Evolutionary conservation across 1,284 basidiomycete species (phyloP).

Genomic region (Fomitopsis palustris): DNA sequence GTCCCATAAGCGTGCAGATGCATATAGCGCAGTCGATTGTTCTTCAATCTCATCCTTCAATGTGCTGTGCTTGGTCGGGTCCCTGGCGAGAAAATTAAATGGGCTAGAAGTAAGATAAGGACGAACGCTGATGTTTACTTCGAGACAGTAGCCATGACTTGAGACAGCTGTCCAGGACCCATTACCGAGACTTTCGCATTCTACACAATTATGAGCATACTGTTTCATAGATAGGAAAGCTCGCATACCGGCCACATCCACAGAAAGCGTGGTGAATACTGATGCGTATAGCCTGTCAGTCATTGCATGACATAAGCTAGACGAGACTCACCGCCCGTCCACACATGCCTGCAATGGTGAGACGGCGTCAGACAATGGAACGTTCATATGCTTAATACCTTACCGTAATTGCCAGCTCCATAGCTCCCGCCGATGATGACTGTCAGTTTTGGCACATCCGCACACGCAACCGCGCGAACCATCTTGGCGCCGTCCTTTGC

Average conservation of each 20-base stretch:
- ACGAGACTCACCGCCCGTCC: conserved; percentile 69
- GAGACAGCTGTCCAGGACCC: conserved; percentile 90
- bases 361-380: neutral
- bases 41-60: conserved; percentile 82
- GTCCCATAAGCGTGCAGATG: conserved; percentile 90
- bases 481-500: conserved; percentile 98
- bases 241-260: conserved; percentile 91
- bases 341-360: conserved; percentile 64
- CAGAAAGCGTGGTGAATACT: conserved; percentile 92
- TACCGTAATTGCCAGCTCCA: conserved; percentile 93
- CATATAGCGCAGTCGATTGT: conserved; percentile 85
- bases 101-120: neutral
- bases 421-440: conserved; percentile 95
- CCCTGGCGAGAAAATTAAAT: conserved; percentile 38
- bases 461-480: conserved; percentile 94
- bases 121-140: conserved; percentile 43
- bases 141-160: conserved; percentile 90
- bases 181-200: conserved; percentile 96
- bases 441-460: conserved; percentile 92
- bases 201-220: conserved; percentile 30
- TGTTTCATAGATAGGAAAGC: neutral
- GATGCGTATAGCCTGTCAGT: neutral
- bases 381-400: conserved; percentile 16
- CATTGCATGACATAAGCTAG: conserved; percentile 6
- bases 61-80: conserved; percentile 69